Base-by-base conservation (phyloP, 495 filamentous ascomycete genomes). In the Penicillium canescens region DNA sequence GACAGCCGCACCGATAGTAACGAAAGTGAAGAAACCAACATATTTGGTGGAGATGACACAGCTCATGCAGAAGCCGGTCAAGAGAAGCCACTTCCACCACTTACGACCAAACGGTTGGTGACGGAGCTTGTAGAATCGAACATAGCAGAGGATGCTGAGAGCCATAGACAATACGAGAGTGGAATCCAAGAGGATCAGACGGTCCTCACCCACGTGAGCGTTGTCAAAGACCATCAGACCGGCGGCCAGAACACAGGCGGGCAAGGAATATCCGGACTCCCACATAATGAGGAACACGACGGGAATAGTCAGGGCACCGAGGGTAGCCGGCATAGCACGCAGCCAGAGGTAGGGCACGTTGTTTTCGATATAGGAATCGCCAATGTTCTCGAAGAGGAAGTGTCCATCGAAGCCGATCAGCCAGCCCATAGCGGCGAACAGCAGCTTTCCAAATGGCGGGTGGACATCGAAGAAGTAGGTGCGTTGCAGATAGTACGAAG, bases 401-500 rank as follows among this genome's bases (percentile, higher is more conserved):
- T 92, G 87, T 54, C 94, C 94, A 75, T 97, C 91, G 67, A 95
- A 99, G 62, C 94, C 94, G 18, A 86, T 75, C 48, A 99, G 80
- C 93, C 93, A 99, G 59, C 94, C 94, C 79, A 96, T 92, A 35
- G 98, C 82, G 51, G 94, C 94, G 53, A 82, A 79, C 10, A 82
- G 69, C 28, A 82, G 74, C 58, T 82, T 81, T 70, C 89, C 94
- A 62, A 99, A 96, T 8, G 94, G 94, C 42, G 94, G 94, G 71
- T 99, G 94, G 40, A 99, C 94, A 80, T 99, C 94, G 83, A 99
- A 99, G 83, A 99, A 99, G 76, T 98, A 99, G 26, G 91, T 98
- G 67, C 91, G 87, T 75, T 97, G 87, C 35, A 99, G 86, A 66
- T 99, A 99, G 73, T 97, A 95, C 12, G 91, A 96, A 51, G 91